Conservation (phyloP, 1,139 yeast genomes). For the Saccharomyces hybrid region DNA sequence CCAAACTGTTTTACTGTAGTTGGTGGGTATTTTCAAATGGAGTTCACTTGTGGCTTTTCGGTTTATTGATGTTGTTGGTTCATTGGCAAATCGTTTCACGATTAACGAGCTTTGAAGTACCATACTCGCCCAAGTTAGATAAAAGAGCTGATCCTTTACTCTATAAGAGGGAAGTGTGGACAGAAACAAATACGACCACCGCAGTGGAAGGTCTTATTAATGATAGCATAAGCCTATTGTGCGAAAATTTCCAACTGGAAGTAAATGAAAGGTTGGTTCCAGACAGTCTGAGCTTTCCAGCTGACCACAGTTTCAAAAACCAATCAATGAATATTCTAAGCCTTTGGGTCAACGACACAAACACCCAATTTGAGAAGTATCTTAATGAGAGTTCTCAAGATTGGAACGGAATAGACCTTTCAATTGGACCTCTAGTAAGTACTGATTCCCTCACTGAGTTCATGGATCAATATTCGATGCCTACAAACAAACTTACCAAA, state of each 20-base stretch:
- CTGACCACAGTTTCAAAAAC: neutral
- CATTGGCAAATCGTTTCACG: constrained; percentile 9
- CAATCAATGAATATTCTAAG: neutral
- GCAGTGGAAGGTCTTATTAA: neutral
- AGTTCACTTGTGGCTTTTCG: constrained; percentile 7
- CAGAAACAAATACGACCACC: neutral
- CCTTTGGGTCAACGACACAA: neutral
- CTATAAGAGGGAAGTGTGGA: neutral
- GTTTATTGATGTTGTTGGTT: constrained; percentile 4
- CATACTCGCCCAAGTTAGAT: neutral
- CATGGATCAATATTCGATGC: neutral
- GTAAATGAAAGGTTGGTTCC: neutral
- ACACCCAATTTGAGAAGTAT: neutral
- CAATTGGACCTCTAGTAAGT: neutral
- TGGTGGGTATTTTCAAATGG: constrained; percentile 12
- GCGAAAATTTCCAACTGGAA: neutral
- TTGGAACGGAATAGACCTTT: neutral
- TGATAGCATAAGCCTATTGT: neutral
- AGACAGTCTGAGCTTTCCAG: neutral
- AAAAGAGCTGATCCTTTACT: neutral
- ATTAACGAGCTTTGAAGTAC: neutral
- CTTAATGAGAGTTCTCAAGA: neutral
- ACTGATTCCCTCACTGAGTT: neutral
- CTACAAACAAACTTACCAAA: neutral
- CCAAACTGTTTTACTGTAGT: neutral